Evolutionary conservation across 2,329 filamentous ascomycete genomes (phyloP), one percentile per base, ranked within the genome.

Genomic region (Atkinsonella texensis): DNA sequence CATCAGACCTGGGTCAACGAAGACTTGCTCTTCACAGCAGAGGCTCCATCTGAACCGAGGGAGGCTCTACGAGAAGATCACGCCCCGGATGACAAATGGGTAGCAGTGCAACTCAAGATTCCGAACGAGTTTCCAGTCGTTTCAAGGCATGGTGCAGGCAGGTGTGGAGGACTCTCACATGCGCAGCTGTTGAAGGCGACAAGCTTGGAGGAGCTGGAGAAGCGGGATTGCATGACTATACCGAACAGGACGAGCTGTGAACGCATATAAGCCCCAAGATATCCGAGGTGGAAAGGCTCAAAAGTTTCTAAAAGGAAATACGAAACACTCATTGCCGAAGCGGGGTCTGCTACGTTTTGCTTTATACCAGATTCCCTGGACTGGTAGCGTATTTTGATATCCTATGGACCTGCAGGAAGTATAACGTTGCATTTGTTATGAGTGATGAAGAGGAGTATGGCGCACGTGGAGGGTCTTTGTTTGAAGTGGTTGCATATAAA

Each of bases 21-120:
- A 59, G 66, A 70, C 12, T 62, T 82, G 2, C 63, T 83, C 12
- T 62, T 70, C 42, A 69, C 68, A 0, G 61, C 66, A 15, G 53
- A 72, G 2, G 60, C 76, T 9, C 53, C 58, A 12, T 57, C 61
- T n/a, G 59, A 67, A 49, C 60, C 67, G 1, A 70, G 75, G 8
- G 63, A 63, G 15, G 63, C 74, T 12, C 62, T 82, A 32, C 74
- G 75, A 15, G 65, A 67, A 15, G 74, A 76, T 48, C 71, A 80
- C 55, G 73, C 71, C 46, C 81, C 81, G 0, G 67, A 75, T 23
- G 70, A 80, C 18, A 79, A 79, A 59, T 83, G 72, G 69, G 77
- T 78, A 38, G 81, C 77, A 0, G 70, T 75, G 44, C 67, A 76
- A 44, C 67, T 84, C 48, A 74, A 72, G 57, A 78, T 85, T 41